A percentile compares a stretch with the other conserved stretches of the same genome.
phyloP scores from a whole-genome alignment of 2,329 filamentous ascomycete species.

The Alternaria conjuncta region DNA sequence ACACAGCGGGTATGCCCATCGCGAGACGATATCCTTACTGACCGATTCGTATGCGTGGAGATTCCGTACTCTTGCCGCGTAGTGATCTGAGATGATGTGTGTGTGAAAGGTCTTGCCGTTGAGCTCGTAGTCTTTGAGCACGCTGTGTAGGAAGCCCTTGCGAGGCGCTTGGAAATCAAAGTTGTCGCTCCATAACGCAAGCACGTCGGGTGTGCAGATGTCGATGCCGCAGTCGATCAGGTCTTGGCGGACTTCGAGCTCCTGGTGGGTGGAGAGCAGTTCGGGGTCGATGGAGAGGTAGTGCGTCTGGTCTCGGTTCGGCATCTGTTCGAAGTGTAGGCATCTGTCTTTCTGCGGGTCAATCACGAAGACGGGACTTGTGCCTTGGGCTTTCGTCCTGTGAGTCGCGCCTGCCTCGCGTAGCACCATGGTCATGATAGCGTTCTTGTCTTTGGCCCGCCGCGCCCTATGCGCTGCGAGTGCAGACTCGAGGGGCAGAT shows the following conservation, averaged over 20 bases:
- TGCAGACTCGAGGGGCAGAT: conserved; percentile 80
- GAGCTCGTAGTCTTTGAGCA: conserved; percentile 94
- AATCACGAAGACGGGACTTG: conserved; percentile 84
- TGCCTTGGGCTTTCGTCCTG: conserved; percentile 75
- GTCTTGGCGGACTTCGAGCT: conserved; percentile 85
- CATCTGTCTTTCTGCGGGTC: conserved; percentile 81
- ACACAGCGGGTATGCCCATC: conserved; percentile 88
- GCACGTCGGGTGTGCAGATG: conserved; percentile 94
- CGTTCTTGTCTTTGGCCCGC: conserved; percentile 83
- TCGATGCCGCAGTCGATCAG: conserved; percentile 94
- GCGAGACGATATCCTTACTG: conserved; percentile 80
- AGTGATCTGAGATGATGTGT: conserved; percentile 81
- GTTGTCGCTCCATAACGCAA: conserved; percentile 95
- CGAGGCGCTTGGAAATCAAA: conserved; percentile 94
- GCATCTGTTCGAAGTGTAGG: conserved; percentile 92
- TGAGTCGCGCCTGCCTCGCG: conserved; percentile 77
- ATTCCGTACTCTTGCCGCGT: conserved; percentile 84
- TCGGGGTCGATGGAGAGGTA: conserved; percentile 78
- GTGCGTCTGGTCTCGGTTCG: conserved; percentile 69
- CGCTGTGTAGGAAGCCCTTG: conserved; percentile 87
- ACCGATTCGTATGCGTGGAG: conserved; percentile 90
- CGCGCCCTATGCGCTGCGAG: conserved; percentile 81
- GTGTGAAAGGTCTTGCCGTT: conserved; percentile 97
- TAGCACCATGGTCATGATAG: conserved; percentile 96
- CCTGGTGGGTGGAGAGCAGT: conserved; percentile 73